These are phyloP conservation scores for Apiospora malaysiana DNA, from an alignment of 2,329 filamentous ascomycete genomes.

Conservation along the genomic window DNA sequence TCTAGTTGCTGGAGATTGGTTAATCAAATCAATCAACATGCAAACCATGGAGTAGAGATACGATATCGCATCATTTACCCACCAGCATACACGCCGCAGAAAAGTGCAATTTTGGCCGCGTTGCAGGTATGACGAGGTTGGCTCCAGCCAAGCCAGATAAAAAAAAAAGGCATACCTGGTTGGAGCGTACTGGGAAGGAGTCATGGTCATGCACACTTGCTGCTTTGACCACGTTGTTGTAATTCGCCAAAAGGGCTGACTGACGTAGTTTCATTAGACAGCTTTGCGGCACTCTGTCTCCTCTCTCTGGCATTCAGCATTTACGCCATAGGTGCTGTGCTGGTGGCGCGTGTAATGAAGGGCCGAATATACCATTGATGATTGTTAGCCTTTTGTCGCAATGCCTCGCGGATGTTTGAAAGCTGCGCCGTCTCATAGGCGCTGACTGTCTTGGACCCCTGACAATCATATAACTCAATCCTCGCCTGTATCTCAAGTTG, in stretches of 20 bases:
- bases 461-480: slow-evolving; percentile 17
- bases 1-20: slow-evolving; percentile 7
- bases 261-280: slow-evolving; percentile 17
- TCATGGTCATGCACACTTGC: slow-evolving; percentile 7
- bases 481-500: background rate
- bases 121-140: slow-evolving; percentile 10
- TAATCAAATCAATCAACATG: slow-evolving; percentile 12
- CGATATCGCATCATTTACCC: slow-evolving; percentile 14
- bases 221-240: slow-evolving; percentile 14
- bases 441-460: slow-evolving; percentile 17
- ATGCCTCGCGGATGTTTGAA: slow-evolving; percentile 19
- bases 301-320: background rate
- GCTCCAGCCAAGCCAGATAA: slow-evolving; percentile 10
- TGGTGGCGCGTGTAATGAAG: slow-evolving; percentile 17
- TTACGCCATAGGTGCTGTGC: background rate
- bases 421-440: slow-evolving; percentile 16
- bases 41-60: background rate
- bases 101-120: slow-evolving; percentile 13
- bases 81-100: slow-evolving; percentile 8
- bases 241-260: slow-evolving; percentile 13
- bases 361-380: slow-evolving; percentile 6
- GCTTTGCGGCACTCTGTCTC: background rate
- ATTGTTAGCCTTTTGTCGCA: slow-evolving; percentile 11
- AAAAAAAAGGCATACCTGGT: slow-evolving; percentile 15
- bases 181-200: slow-evolving; percentile 7